These are phyloP conservation scores for Skeletonema grethae DNA, from an alignment of 108 stramenopile genomes.

Conservation along the genomic window DNA sequence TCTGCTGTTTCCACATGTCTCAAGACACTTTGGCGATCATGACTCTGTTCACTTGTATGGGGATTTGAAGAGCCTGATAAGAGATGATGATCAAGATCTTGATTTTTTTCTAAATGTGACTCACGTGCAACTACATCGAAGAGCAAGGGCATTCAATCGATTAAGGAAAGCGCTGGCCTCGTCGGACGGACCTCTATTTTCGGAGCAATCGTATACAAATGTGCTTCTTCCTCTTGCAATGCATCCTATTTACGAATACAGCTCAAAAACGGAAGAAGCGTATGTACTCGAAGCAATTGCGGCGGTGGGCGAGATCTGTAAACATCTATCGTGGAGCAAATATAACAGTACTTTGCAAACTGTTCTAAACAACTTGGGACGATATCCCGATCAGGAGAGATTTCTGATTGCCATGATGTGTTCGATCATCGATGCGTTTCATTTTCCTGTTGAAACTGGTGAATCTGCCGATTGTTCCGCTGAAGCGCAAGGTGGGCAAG, in stretches of 20 bases:
- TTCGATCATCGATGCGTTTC: conserved; percentile 80
- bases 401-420: conserved; percentile 79
- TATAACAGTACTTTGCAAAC: conserved; percentile 73
- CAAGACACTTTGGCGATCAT: conserved; percentile 39
- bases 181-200: conserved; percentile 27
- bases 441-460: conserved; percentile 68
- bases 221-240: conserved; percentile 86
- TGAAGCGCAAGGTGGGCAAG: conserved; percentile 25
- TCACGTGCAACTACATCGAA: conserved; percentile 96
- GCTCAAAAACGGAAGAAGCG: conserved; percentile 70
- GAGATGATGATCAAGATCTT: conserved; percentile 85
- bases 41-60: conserved; percentile 71
- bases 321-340: conserved; percentile 84
- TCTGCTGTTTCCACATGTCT: conserved; percentile 65
- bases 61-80: conserved; percentile 63
- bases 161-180: conserved; percentile 62
- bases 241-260: conserved; percentile 86
- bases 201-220: conserved; percentile 65
- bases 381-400: conserved; percentile 77
- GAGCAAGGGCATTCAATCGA: conserved; percentile 78
- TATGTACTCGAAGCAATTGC: conserved; percentile 80
- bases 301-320: conserved; percentile 75
- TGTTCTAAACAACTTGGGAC: conserved; percentile 64
- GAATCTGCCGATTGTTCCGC: conserved; percentile 19
- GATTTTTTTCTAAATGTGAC: conserved; percentile 95